Conservation (phyloP, 2,329 filamentous ascomycete species). For the Colletotrichum sojae region DNA sequence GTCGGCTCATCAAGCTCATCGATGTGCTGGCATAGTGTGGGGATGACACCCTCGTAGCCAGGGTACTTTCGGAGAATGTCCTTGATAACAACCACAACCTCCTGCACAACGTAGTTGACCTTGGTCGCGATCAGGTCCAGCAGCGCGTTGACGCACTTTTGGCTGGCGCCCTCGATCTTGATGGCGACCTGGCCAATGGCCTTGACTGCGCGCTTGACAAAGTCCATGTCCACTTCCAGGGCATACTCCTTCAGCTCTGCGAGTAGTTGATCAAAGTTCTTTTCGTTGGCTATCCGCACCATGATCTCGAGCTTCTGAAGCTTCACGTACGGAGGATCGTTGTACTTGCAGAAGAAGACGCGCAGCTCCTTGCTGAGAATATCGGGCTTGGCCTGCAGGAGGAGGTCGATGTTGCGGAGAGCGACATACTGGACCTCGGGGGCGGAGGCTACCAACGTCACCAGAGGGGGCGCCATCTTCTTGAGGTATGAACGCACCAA, state of each 20-base stretch:
- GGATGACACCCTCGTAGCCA: conserved; percentile 97
- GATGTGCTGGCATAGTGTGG: conserved; percentile 94
- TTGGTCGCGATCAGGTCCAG: conserved; percentile 96
- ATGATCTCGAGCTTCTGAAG: conserved; percentile 98
- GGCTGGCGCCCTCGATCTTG: conserved; percentile 95
- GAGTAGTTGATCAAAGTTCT: conserved; percentile 94
- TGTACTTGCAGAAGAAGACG: conserved; percentile 99
- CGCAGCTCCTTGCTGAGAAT: conserved; percentile 97
- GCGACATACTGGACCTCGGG: conserved; percentile 99
- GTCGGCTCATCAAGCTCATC: conserved; percentile 96
- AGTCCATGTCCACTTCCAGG: conserved; percentile 99
- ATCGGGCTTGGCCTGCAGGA: conserved; percentile 95
- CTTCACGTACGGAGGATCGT: conserved; percentile 97
- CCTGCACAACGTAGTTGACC: conserved; percentile 99
- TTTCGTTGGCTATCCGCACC: conserved; percentile 98
- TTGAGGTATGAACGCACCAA: conserved; percentile 89
- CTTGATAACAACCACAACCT: conserved; percentile 98
- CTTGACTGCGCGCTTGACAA: conserved; percentile 92
- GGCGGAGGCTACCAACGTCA: conserved; percentile 94
- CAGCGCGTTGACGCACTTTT: conserved; percentile 94
- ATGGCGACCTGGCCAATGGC: conserved; percentile 98
- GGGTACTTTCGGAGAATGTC: conserved; percentile 98
- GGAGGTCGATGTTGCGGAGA: conserved; percentile 93
- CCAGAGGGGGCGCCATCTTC: conserved; percentile 97
- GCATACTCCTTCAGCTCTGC: conserved; percentile 98